Evolutionary conservation across 2,329 filamentous ascomycete species (phyloP).

Genomic region (Canariomyces notabilis): DNA sequence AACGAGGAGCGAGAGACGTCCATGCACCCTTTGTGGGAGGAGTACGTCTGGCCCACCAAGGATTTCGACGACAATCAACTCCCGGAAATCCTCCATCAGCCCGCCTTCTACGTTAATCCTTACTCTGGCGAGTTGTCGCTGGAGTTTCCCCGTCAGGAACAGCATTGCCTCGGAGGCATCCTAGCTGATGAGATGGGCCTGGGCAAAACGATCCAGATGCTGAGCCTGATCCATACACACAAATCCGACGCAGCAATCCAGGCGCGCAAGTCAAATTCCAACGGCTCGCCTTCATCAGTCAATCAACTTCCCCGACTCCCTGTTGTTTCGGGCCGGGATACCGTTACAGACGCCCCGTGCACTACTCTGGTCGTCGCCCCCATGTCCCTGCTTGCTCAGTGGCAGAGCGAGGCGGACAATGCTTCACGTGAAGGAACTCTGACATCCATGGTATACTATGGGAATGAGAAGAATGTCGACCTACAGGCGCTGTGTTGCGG

Average conservation of each 20-base stretch:
- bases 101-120: conserved; percentile 89
- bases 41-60: conserved; percentile 83
- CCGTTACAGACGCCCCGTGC: conserved; percentile 66
- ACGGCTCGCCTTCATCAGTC: conserved; percentile 38
- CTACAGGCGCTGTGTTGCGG: conserved; percentile 73
- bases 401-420: conserved; percentile 91
- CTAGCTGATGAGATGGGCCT: conserved; percentile 96
- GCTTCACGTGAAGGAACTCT: conserved; percentile 80
- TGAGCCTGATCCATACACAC: conserved; percentile 85
- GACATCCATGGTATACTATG: conserved; percentile 87
- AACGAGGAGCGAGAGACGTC: conserved; percentile 64
- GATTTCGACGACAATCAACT: conserved; percentile 80
- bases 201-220: conserved; percentile 98
- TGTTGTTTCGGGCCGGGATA: conserved; percentile 43
- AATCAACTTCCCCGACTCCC: conserved; percentile 60
- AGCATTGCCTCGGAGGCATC: conserved; percentile 89
- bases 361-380: conserved; percentile 95
- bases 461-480: conserved; percentile 74
- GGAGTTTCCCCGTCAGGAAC: conserved; percentile 87
- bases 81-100: conserved; percentile 57
- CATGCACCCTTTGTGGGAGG: conserved; percentile 97
- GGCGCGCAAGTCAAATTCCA: conserved; percentile 33
- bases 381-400: conserved; percentile 93
- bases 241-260: conserved; percentile 50
- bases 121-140: conserved; percentile 93